phyloP scores from a whole-genome alignment of 352 stramenopile genomes.

The Globisporangium rhizosaccharum region DNA sequence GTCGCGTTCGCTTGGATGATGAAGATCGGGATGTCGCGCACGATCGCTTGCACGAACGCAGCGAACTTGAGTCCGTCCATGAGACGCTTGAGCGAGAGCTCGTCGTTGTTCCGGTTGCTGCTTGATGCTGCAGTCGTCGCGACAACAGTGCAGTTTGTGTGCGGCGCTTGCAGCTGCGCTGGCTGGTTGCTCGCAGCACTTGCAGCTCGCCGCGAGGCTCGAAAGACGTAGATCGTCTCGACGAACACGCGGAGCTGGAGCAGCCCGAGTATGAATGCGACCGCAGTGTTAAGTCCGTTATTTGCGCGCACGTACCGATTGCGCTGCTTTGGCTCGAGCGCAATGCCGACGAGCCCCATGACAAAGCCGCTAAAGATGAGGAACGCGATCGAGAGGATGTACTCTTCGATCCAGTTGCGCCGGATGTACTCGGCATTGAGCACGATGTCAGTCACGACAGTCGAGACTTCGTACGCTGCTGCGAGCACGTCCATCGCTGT shows the following conservation, averaged over 20 bases:
- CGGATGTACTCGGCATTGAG: slow-evolving; percentile 75
- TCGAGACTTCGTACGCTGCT: slow-evolving; percentile 56
- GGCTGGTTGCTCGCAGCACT: slow-evolving; percentile 1
- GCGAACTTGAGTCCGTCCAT: slow-evolving; percentile 34
- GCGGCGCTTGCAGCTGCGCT: slow-evolving; percentile 3
- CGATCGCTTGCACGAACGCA: slow-evolving; percentile 60
- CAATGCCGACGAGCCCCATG: slow-evolving; percentile 55
- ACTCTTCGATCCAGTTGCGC: slow-evolving; percentile 65
- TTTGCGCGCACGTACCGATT: slow-evolving; percentile 29
- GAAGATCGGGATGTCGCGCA: slow-evolving; percentile 69
- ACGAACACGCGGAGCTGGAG: slow-evolving; percentile 60
- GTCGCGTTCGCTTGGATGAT: slow-evolving; percentile 70
- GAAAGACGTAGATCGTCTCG: slow-evolving; percentile 40
- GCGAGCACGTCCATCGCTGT: slow-evolving; percentile 26
- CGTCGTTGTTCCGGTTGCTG: slow-evolving; percentile 4
- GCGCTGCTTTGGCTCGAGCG: slow-evolving; percentile 28
- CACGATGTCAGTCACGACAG: slow-evolving; percentile 63
- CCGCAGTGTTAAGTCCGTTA: slow-evolving; percentile 23
- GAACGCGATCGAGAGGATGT: slow-evolving; percentile 65
- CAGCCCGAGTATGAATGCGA: slow-evolving; percentile 39
- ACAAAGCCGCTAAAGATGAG: slow-evolving; percentile 51
- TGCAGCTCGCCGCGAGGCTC: slow-evolving; percentile 9
- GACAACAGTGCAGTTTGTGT: neutral
- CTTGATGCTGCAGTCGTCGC: neutral
- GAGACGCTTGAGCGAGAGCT: slow-evolving; percentile 14